Base-by-base conservation (phyloP, 352 stramenopile genomes). In the Phytophthora cryptogea region DNA sequence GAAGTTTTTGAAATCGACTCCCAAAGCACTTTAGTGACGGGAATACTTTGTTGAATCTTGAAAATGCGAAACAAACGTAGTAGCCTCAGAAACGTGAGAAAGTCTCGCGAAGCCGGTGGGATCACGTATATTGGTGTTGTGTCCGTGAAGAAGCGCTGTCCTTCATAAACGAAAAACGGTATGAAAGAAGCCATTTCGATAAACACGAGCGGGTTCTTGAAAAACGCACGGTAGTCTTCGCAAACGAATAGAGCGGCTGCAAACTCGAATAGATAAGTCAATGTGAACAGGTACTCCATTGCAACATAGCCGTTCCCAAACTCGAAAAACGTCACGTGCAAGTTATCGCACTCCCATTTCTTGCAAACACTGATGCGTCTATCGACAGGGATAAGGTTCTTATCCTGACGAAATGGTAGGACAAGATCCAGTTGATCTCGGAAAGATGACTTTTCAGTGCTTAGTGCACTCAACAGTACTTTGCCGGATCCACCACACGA, bases 1-100 rank as follows among this genome's bases (percentile, higher is more conserved):
- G 80, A 92, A 13, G 82, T 92, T 63, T 92, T 92, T n/a, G 79
- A 87, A 62, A 92, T 92, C 6, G 82, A 88, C 30, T 92, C 82
- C 70, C 76, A 88, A 0, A 90, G 54, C 44, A 92, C 82, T 51
- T 89, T 82, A 1, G 82, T 90, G n/a, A 86, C 82, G 1, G 82
- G 82, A 37, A 92, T 92, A 54, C 77, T 82, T 47, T 89, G 77
- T 48, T 90, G 82, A 43, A 92, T 92, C 49, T 90, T 88, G 52
- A 92, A 90, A 20, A 89, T 88, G 16, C 82, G 78, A 6, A 76
- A 86, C 20, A 92, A 72, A 4, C 80, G 74, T 37, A 88, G 57
- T 11, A 90, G 39, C 5, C 82, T 62, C 17, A 92, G 39, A 16
- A 86, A 86, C 2, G 80, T 88, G 4, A 92, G 53, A 4, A 82